A percentile compares a stretch with the other conserved stretches of the same genome.
Conservation (phyloP, 2,329 filamentous ascomycete species). For the Colletotrichum higginsianum region DNA sequence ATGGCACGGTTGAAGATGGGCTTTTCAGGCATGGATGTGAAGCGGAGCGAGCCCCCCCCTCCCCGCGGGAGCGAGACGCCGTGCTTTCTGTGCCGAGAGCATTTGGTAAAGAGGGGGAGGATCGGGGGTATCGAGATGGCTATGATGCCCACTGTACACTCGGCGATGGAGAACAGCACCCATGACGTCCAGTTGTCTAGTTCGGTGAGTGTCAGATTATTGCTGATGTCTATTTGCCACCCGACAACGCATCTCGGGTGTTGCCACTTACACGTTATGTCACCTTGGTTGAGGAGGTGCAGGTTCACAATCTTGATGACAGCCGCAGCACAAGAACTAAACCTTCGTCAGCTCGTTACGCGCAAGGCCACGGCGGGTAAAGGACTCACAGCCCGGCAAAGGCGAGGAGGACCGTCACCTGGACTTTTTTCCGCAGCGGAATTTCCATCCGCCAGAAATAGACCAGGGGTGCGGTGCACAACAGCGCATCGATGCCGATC, state of each 20-base stretch:
- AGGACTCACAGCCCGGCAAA: conserved; percentile 50
- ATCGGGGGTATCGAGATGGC: conserved; percentile 53
- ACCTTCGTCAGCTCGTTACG: not conserved
- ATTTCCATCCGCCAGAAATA: conserved; percentile 49
- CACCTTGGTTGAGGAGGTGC: conserved; percentile 44
- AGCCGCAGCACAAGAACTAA: conserved; percentile 48
- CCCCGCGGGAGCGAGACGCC: not conserved
- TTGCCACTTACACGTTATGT: conserved; percentile 49
- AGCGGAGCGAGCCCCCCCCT: not conserved
- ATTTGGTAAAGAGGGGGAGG: conserved; percentile 45
- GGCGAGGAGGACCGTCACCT: conserved; percentile 49
- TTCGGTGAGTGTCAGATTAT: too few species aligned
- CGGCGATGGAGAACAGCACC: conserved; percentile 51
- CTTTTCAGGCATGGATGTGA: not conserved
- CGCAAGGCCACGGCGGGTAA: not conserved
- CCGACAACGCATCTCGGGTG: not conserved
- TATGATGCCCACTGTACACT: conserved; percentile 52
- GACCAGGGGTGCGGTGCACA: conserved; percentile 50
- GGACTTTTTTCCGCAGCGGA: conserved; percentile 46
- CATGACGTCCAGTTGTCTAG: conserved; percentile 49
- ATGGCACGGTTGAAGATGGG: not conserved
- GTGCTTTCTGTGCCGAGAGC: conserved; percentile 10
- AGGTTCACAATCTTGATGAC: conserved; percentile 48
- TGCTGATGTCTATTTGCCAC: too few species aligned
- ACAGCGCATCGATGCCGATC: conserved; percentile 48